Evolutionary conservation across 2,329 filamentous ascomycete genomes (phyloP), one percentile per base, ranked within the genome.

Genomic region (Phoma sp.): DNA sequence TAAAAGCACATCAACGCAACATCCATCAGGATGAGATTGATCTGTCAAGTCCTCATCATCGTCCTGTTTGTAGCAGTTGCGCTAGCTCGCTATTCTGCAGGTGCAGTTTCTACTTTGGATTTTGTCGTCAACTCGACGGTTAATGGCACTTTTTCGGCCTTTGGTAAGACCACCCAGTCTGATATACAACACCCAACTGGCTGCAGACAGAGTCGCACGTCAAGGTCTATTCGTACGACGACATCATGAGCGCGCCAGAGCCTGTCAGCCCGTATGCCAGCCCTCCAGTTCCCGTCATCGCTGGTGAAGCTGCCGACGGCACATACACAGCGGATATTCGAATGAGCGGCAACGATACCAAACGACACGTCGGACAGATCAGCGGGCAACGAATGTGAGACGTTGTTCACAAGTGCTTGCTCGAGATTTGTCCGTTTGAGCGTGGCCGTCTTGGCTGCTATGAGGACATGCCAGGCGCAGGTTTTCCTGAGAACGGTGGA

Each of bases 311-410:
- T 2, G 19, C 32, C 5, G 13, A 27, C 2, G 27, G 24, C 5
- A 43, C 10, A 3, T 24, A 48, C 27, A 29, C 33, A 4, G 8
- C 35, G 2, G 38, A 44, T 13, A 32, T 55, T 10, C 51, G 39
- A 3, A 52, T 56, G 39, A 43, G 47, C 8, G 35, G 15, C 7
- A 17, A 36, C 3, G 41, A 40, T 4, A 35, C 17, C 24, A 38
- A 24, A 25, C 52, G 53, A n/a, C 39, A 59, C 37, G 41, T 56
- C 4, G 57, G 12, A 17, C 45, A 55, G 8, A 4, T 59, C 1
- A 12, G 19, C 3, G 25, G 25, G 2, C 39, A 53, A 13, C 43
- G 52, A 8, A 33, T 59, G 24, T 53, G 17, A 4, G n/a, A 52
- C 3, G 27, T 22, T 3, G 43, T 59, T 24, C 19, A 46, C 17